Evolutionary conservation across 192 early-diverging fungal genomes (phyloP).

Genomic region (Coemansia sp.): DNA sequence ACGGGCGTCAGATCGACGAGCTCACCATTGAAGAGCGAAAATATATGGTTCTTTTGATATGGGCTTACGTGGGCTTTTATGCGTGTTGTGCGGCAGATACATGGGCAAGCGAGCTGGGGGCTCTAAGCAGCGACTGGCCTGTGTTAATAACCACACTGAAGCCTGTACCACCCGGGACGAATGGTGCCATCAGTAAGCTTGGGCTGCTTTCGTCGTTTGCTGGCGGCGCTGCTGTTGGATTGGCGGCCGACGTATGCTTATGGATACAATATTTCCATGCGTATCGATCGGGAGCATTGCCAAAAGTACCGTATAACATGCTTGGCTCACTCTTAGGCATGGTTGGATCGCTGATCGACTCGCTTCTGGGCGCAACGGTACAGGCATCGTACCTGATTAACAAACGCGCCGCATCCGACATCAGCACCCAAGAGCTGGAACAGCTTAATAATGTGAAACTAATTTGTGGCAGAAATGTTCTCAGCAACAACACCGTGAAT

Average conservation of each 20-base stretch:
- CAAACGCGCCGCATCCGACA: slow-evolving; percentile 46
- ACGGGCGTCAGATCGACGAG: slow-evolving; percentile 27
- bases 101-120: slow-evolving; percentile 90
- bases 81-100: slow-evolving; percentile 72
- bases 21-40: slow-evolving; percentile 20
- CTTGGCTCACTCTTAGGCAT: slow-evolving; percentile 69
- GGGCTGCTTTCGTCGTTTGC: slow-evolving; percentile 77
- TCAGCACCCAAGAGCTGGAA: slow-evolving; percentile 57
- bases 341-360: slow-evolving; percentile 80
- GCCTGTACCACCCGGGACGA: slow-evolving; percentile 87
- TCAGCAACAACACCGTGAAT: slow-evolving; percentile 80
- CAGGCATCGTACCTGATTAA: slow-evolving; percentile 70
- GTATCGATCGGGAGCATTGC: slow-evolving; percentile 32
- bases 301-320: slow-evolving; percentile 47
- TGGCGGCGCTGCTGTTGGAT: slow-evolving; percentile 74
- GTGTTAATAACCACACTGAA: slow-evolving; percentile 79
- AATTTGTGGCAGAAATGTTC: slow-evolving; percentile 68
- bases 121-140: slow-evolving; percentile 74
- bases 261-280: slow-evolving; percentile 53
- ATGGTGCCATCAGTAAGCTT: slow-evolving; percentile 78
- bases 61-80: slow-evolving; percentile 64
- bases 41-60: slow-evolving; percentile 53
- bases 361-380: slow-evolving; percentile 82
- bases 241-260: slow-evolving; percentile 60
- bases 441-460: slow-evolving; percentile 53